phyloP scores from a whole-genome alignment of 1,284 basidiomycete species.

The Albatrellus sp. region DNA sequence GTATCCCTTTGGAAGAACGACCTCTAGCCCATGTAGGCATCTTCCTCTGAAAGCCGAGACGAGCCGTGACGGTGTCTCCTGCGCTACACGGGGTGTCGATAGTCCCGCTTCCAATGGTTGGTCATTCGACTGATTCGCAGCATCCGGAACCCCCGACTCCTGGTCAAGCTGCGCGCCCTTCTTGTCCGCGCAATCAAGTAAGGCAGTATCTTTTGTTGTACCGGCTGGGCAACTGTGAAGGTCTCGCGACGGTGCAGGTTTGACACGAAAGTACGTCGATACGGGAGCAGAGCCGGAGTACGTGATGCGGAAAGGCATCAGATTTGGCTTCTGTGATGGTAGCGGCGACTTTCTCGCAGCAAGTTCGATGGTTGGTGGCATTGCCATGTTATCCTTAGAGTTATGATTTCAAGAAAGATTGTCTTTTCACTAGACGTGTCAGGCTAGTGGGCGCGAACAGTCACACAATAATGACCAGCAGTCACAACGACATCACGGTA shows the following conservation, averaged over 20 bases:
- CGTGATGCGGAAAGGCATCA: conserved; percentile 72
- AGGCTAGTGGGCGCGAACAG: too few relatives aligned
- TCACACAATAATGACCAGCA: too few relatives aligned
- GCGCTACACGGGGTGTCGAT: not conserved
- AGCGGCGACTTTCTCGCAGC: conserved; percentile 11
- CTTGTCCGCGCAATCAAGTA: not conserved
- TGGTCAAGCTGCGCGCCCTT: too few relatives aligned
- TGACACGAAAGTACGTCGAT: conserved; percentile 56
- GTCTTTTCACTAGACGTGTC: too few relatives aligned
- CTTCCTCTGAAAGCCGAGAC: conserved; percentile 63
- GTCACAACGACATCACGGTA: too few relatives aligned
- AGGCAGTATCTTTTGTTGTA: not conserved
- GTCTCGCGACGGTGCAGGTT: conserved; percentile 25
- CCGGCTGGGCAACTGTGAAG: not conserved
- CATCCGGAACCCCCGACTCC: too few relatives aligned
- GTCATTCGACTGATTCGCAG: too few relatives aligned
- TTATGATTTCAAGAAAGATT: not conserved
- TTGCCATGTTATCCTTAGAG: not conserved
- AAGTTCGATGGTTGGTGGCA: conserved; percentile 1
- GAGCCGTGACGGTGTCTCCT: conserved; percentile 26
- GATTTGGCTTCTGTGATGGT: conserved; percentile 34
- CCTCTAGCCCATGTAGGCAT: conserved; percentile 48
- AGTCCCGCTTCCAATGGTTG: not conserved
- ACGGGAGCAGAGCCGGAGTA: conserved; percentile 62
- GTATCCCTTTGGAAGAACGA: conserved; percentile 55